phyloP scores from a whole-genome alignment of 176 grass and related monocot genomes.

The Oryza nivara region DNA sequence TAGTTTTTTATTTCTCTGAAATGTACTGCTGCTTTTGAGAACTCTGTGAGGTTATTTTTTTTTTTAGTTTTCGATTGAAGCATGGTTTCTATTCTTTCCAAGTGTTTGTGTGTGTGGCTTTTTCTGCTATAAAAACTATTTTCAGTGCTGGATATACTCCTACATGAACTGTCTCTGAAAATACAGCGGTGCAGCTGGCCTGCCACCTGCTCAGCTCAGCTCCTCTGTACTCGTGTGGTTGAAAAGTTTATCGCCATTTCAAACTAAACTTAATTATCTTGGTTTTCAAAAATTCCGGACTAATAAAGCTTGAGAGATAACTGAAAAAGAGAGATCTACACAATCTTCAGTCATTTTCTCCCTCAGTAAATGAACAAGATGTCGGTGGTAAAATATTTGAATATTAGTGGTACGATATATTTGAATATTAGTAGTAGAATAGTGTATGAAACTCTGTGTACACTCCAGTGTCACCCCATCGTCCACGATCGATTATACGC shows the following conservation, averaged over 20 bases:
- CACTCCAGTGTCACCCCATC: too few relatives aligned
- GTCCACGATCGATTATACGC: too few relatives aligned
- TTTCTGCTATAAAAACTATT: background rate
- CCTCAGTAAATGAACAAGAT: too few relatives aligned
- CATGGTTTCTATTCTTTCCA: slow-evolving; percentile 44
- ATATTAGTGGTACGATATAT: background rate
- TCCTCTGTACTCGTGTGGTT: background rate
- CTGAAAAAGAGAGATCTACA: background rate
- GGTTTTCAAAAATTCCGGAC: background rate
- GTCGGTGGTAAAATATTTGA: background rate
- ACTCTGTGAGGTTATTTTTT: slow-evolving; percentile 14
- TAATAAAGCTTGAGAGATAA: too few relatives aligned
- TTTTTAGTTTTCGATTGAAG: background rate
- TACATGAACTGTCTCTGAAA: background rate
- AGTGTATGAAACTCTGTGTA: background rate
- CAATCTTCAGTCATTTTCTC: background rate
- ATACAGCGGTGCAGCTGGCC: background rate
- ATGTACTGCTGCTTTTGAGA: slow-evolving; percentile 40
- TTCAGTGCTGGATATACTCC: background rate
- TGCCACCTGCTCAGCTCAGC: background rate
- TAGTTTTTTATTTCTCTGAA: background rate
- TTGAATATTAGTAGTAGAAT: background rate
- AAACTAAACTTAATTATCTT: background rate
- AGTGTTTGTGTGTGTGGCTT: background rate
- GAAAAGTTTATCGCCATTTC: background rate